These are phyloP conservation scores for Penicillium rolfsii DNA, from an alignment of 2,329 filamentous ascomycete species.

Conservation along the genomic window DNA sequence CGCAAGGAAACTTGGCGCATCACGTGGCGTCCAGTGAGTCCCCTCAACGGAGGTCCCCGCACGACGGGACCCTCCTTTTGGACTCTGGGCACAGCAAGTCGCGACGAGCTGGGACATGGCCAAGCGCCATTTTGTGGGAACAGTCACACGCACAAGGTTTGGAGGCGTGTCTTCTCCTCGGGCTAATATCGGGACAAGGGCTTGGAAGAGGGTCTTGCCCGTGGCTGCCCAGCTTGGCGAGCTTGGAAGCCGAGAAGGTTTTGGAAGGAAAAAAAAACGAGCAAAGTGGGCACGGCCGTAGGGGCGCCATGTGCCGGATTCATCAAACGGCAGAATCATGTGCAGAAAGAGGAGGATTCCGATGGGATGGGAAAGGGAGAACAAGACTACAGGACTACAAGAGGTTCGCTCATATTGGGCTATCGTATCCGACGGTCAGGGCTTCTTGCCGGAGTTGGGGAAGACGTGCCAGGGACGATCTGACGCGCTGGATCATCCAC, in stretches of 20 bases:
- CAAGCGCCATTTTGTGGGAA: neutral
- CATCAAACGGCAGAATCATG: neutral
- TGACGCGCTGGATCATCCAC: neutral
- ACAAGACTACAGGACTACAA: neutral
- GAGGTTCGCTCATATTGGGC: neutral
- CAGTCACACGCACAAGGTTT: slow-evolving; percentile 8
- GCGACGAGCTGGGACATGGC: neutral
- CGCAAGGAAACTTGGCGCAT: slow-evolving; percentile 3
- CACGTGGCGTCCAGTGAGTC: slow-evolving; percentile 17
- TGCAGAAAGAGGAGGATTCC: neutral
- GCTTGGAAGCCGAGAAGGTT: neutral
- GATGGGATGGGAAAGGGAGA: neutral
- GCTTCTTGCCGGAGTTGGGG: neutral
- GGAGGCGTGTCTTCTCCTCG: slow-evolving; percentile 7
- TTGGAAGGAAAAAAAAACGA: neutral
- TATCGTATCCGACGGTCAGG: neutral
- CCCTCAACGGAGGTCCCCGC: slow-evolving; percentile 8
- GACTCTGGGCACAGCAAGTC: neutral
- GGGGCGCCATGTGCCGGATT: neutral
- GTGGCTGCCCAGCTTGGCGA: neutral
- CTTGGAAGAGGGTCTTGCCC: slow-evolving; percentile 7
- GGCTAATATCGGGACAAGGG: slow-evolving; percentile 16
- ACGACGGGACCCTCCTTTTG: neutral
- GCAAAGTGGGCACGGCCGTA: neutral
- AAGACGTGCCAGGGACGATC: neutral